A percentile compares a stretch with the other conserved stretches of the same genome.
Evolutionary conservation across 2,329 filamentous ascomycete species (phyloP).

Genomic region (Aspergillus tanneri): DNA sequence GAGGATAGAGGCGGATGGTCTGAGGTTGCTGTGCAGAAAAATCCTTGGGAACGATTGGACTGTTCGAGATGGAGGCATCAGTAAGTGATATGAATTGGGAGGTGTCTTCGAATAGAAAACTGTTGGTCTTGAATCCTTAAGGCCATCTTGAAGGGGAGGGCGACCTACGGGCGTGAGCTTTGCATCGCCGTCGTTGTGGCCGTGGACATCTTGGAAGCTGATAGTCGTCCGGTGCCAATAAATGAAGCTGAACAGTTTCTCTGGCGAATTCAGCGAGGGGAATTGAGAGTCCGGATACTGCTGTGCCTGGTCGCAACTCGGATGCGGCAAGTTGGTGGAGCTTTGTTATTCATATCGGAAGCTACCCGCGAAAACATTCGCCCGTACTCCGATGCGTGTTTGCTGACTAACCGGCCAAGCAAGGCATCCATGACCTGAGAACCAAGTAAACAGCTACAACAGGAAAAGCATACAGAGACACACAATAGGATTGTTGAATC

Average conservation of each 20-base stretch:
- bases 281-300: background rate
- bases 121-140: background rate
- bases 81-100: background rate
- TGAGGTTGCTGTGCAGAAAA: constrained; percentile 89
- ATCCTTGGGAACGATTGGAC: constrained; percentile 72
- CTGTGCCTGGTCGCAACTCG: background rate
- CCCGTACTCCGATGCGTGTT: constrained; percentile 25
- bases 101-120: constrained; percentile 1
- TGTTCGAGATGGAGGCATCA: constrained; percentile 28
- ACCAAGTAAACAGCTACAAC: too few species aligned
- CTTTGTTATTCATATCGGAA: constrained; percentile 5
- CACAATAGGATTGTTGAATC: background rate
- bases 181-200: constrained; percentile 74
- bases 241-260: background rate
- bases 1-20: constrained; percentile 86
- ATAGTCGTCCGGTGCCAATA: background rate
- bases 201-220: constrained; percentile 67
- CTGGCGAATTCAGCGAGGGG: background rate
- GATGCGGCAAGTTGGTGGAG: constrained; percentile 5
- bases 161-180: constrained; percentile 65
- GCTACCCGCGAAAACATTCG: constrained; percentile 28
- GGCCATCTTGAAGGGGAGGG: background rate
- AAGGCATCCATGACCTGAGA: too few species aligned
- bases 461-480: too few species aligned
- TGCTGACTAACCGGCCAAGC: background rate